A percentile compares a stretch with the other conserved stretches of the same genome.
These are phyloP conservation scores for Mortierella sp. DNA, from an alignment of 371 early-diverging fungal species.

Conservation along the genomic window DNA sequence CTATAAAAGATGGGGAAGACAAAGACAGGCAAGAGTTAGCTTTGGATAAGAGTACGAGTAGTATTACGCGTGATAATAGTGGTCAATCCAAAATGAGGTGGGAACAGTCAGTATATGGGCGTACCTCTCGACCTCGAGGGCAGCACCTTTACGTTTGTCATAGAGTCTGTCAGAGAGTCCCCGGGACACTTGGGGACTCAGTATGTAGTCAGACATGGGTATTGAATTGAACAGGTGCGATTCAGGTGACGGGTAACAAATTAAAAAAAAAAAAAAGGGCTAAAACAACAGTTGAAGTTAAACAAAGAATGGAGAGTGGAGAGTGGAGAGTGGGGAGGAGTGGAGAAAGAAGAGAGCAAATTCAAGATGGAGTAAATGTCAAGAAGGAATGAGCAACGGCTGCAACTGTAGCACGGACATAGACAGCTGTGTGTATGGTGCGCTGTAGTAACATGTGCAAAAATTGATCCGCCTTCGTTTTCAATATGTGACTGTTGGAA, in stretches of 20 bases:
- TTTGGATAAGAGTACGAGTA: background rate
- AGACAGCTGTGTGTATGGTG: background rate
- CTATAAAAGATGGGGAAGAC: constrained; percentile 49
- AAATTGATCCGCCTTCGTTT: too few species aligned
- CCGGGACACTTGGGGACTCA: constrained; percentile 60
- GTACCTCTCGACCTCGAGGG: constrained; percentile 89
- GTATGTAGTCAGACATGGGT: constrained; percentile 58
- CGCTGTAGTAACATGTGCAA: too few species aligned
- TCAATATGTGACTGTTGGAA: too few species aligned
- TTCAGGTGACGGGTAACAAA: too few species aligned
- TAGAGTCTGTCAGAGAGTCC: constrained; percentile 89
- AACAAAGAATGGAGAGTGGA: background rate
- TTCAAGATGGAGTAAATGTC: background rate
- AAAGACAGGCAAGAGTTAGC: background rate
- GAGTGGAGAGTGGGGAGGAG: constrained; percentile 16
- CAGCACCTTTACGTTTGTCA: constrained; percentile 90
- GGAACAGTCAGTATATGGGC: background rate
- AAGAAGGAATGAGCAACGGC: background rate
- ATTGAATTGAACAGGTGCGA: too few species aligned
- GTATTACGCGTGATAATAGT: constrained; percentile 8
- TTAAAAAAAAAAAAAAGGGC: background rate
- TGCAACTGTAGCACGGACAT: too few species aligned
- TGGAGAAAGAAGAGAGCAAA: constrained; percentile 1
- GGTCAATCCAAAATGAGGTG: background rate
- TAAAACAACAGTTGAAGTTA: background rate